Evolutionary conservation across 805 yeast genomes (phyloP), one percentile per base, ranked within the genome.

Genomic region (Metschnikowia matae): DNA sequence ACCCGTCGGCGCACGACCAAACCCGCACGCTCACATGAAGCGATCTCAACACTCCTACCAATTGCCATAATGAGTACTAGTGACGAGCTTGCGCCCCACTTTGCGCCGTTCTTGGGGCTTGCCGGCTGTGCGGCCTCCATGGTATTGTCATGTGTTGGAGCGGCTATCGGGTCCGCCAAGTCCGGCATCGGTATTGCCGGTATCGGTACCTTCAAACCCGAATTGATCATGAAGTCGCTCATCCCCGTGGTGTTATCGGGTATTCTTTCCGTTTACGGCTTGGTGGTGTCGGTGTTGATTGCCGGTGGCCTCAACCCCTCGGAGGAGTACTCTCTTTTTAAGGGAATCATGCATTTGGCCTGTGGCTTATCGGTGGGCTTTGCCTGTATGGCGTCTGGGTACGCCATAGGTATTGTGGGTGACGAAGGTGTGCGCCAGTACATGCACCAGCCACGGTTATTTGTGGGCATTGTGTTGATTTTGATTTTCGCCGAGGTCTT

Each of bases 221-320:
- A 94, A 64, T 77, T 94, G 63, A 90, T 94, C 63, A 94, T 94
- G 98, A 88, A 86, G 69, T 86, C 94, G 6, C 77, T 94, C 46
- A 91, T 94, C 60, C 99, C 99, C 15, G 99, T 94, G 44, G 96
- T 94, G 57, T 90, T 94, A 96, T 84, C 94, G 56, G 99, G 99
- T 82, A 94, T 94, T 64, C 75, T 94, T 53, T 90, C 98, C 10
- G 97, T 94, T 47, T 94, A 94, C 68, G 99, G 99, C 2, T 78
- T 94, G 46, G 99, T 94, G 20, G 99, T 94, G 44, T 87, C 96
- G 15, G 99, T 94, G 39, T 77, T 94, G 62, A 92, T 94, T 62
- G 97, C 99, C 23, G 96, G 94, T 39, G 90, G 89, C 6, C 74
- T 91, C 59, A 79, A 85, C 23, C 97, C 97, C 35, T 69, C 81